Percentiles rank a stretch among this genome's conserved stretches.
Conservation (phyloP, 148 eudicot genomes). For the Suaeda aralocaspica region DNA sequence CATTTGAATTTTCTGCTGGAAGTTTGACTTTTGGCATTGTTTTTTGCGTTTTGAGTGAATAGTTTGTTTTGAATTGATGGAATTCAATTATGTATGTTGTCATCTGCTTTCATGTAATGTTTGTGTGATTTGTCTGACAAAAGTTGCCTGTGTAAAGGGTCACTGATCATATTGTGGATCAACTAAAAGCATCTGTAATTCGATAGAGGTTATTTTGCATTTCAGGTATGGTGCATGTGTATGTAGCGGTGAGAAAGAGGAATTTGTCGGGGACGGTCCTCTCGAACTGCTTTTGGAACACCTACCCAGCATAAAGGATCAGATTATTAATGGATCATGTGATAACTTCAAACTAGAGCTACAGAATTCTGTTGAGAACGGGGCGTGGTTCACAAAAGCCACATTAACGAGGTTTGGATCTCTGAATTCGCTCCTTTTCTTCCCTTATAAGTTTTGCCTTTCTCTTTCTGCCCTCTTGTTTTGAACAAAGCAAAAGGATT, state of each 20-base stretch:
- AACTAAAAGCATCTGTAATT: neutral
- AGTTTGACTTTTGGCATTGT: neutral
- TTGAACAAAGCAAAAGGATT: neutral
- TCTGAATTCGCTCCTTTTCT: slow-evolving; percentile 1
- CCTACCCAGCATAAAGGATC: slow-evolving; percentile 44
- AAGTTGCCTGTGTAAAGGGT: neutral
- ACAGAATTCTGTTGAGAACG: slow-evolving; percentile 31
- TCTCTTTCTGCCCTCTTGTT: slow-evolving; percentile 4
- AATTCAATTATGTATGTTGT: neutral
- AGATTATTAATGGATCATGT: slow-evolving; percentile 45
- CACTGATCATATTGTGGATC: neutral
- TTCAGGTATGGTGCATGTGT: slow-evolving; percentile 69
- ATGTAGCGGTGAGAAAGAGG: slow-evolving; percentile 45
- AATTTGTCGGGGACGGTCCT: slow-evolving; percentile 53
- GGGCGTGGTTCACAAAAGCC: slow-evolving; percentile 62
- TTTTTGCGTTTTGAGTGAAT: neutral
- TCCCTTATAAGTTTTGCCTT: neutral
- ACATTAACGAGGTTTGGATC: slow-evolving; percentile 60
- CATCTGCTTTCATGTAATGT: neutral
- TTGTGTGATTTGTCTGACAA: neutral
- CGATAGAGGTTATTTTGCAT: slow-evolving; percentile 6
- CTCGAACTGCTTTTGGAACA: slow-evolving; percentile 55
- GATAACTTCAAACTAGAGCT: slow-evolving; percentile 50
- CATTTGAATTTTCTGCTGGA: neutral
- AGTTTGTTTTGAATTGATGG: neutral